phyloP scores from a whole-genome alignment of 164 flowering plant genomes.

The Kalanchoe fedtschenkoi region DNA sequence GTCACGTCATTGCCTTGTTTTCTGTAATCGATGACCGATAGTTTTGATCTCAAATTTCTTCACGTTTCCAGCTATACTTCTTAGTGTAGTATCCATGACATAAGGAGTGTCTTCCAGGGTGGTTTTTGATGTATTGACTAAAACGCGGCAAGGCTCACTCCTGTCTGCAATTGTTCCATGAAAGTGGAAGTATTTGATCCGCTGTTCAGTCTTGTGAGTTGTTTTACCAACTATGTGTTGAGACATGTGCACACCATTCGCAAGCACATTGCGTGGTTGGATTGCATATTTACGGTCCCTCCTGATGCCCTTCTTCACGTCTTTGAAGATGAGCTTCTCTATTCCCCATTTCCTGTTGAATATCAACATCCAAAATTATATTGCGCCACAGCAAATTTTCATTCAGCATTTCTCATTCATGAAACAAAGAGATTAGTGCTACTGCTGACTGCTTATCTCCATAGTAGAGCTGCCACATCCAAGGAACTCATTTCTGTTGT shows the following conservation, averaged over 20 bases:
- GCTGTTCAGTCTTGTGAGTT: constrained; percentile 45
- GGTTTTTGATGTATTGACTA: constrained; percentile 27
- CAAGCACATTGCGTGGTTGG: constrained; percentile 64
- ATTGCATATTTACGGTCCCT: constrained; percentile 88
- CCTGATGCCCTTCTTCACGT: constrained; percentile 57
- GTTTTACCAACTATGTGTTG: constrained; percentile 55
- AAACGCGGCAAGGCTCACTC: constrained; percentile 57
- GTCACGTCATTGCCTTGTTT: constrained; percentile 38
- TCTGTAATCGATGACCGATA: constrained; percentile 40
- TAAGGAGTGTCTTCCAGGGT: constrained; percentile 37
- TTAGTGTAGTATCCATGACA: constrained; percentile 44
- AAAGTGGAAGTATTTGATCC: constrained; percentile 75
- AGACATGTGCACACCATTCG: constrained; percentile 90
- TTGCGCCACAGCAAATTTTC: background rate
- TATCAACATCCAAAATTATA: background rate
- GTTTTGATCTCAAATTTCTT: constrained; percentile 55
- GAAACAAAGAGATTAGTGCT: background rate
- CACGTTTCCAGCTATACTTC: constrained; percentile 26
- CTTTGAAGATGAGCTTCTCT: constrained; percentile 81
- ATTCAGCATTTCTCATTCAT: background rate
- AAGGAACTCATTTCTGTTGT: background rate
- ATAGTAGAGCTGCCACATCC: background rate
- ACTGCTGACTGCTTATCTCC: background rate
- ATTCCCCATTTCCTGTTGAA: constrained; percentile 83
- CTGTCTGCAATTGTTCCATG: constrained; percentile 71